A percentile compares a stretch with the other conserved stretches of the same genome.
phyloP scores from a whole-genome alignment of 1,284 basidiomycete genomes.

The Melampsora americana region DNA sequence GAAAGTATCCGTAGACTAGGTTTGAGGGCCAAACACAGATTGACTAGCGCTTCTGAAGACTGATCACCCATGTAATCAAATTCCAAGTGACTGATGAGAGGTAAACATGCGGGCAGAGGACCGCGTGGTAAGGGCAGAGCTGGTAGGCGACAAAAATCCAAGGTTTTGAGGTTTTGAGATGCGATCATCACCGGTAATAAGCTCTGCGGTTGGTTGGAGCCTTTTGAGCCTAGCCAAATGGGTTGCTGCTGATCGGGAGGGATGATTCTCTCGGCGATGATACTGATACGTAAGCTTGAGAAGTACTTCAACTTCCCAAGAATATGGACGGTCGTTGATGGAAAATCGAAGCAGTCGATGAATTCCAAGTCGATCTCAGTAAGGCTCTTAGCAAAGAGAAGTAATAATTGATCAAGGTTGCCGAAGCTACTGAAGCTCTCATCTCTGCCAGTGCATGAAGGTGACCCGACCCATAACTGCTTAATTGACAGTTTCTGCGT shows the following conservation, averaged over 20 bases:
- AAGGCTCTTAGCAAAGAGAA: conserved; percentile 21
- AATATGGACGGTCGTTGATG: conserved; percentile 4
- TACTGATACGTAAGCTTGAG: conserved; percentile 1
- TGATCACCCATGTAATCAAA: conserved; percentile 9
- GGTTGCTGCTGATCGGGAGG: background rate
- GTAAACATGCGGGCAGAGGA: conserved; percentile 13
- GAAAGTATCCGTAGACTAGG: conserved; percentile 29
- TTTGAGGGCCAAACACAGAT: conserved; percentile 22
- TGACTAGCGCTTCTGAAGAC: conserved; percentile 15
- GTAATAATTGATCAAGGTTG: no score
- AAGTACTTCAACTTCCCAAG: conserved; percentile 17
- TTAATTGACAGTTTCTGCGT: no score
- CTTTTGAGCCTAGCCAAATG: conserved; percentile 1
- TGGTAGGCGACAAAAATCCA: conserved; percentile 28
- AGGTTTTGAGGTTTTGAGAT: background rate
- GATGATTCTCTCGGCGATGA: conserved; percentile 13
- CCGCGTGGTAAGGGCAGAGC: no score
- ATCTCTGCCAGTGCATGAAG: no score
- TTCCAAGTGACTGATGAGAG: conserved; percentile 19
- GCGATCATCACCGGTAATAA: conserved; percentile 11
- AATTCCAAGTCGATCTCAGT: conserved; percentile 34
- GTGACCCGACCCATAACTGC: no score
- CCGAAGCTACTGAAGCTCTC: no score
- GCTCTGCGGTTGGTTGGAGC: conserved; percentile 5
- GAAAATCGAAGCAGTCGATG: conserved; percentile 12